phyloP scores from a whole-genome alignment of 306 rosid genomes.

The Biancaea sappan region DNA sequence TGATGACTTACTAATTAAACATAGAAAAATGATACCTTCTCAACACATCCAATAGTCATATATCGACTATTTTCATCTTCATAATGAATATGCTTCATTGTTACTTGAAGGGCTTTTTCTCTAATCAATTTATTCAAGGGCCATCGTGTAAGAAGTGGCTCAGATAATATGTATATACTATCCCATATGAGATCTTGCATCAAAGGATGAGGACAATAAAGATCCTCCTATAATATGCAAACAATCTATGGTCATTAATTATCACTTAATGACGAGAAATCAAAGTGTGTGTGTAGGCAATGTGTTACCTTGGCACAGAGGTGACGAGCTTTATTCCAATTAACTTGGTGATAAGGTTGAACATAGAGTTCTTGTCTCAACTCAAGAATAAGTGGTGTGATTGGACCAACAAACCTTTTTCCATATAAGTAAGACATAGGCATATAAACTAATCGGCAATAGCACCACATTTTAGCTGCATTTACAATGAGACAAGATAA shows the following conservation, averaged over 20 bases:
- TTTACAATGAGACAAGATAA: too few species aligned
- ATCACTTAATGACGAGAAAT: too few species aligned
- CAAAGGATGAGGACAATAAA: too few species aligned
- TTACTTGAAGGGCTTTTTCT: conserved; percentile 46
- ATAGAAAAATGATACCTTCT: conserved; percentile 40
- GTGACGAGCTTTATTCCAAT: too few species aligned
- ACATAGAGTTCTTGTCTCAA: conserved; percentile 60
- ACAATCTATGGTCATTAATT: too few species aligned
- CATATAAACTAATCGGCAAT: conserved; percentile 70
- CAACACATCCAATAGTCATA: conserved; percentile 41
- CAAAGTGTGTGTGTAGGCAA: too few species aligned
- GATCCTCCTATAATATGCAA: too few species aligned
- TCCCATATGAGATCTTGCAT: too few species aligned
- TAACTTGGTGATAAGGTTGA: conserved; percentile 53
- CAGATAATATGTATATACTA: too few species aligned
- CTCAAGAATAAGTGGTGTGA: conserved; percentile 66
- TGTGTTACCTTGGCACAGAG: too few species aligned
- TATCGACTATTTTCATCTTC: conserved; percentile 55
- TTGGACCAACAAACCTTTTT: conserved; percentile 69
- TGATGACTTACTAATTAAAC: not conserved
- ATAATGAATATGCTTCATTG: conserved; percentile 55
- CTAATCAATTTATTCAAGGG: conserved; percentile 37
- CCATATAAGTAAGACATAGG: too few species aligned
- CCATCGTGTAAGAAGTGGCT: too few species aligned
- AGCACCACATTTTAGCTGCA: conserved; percentile 87